A percentile compares a stretch with the other conserved stretches of the same genome.
These are phyloP conservation scores for Murraya paniculata DNA, from an alignment of 345 rosid species.

Conservation along the genomic window DNA sequence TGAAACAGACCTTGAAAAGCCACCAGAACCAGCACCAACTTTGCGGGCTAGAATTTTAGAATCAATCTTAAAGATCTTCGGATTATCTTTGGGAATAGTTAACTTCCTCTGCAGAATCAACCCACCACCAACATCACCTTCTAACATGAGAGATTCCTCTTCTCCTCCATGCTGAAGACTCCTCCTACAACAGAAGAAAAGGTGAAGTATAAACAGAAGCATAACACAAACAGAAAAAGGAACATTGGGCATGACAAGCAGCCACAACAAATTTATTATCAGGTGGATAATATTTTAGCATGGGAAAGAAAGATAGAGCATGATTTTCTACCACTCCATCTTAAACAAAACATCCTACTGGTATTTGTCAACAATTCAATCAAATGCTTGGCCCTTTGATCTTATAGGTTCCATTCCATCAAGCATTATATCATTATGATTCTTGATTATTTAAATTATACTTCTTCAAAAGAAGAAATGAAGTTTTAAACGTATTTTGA, in stretches of 20 bases:
- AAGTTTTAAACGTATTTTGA: background rate
- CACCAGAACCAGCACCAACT: slow-evolving; percentile 95
- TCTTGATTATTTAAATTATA: background rate
- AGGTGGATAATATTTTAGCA: background rate
- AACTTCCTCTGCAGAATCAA: slow-evolving; percentile 57
- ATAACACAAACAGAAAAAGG: background rate
- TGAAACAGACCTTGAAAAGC: slow-evolving; percentile 71
- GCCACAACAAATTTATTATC: background rate
- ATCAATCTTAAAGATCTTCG: slow-evolving; percentile 49
- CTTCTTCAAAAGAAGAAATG: background rate
- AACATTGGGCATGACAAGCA: background rate
- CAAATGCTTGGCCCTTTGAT: background rate
- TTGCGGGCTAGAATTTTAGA: slow-evolving; percentile 67
- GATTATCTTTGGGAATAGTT: slow-evolving; percentile 41
- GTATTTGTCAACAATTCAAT: background rate
- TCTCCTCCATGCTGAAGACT: slow-evolving; percentile 76
- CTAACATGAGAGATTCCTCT: slow-evolving; percentile 63
- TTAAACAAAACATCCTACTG: background rate
- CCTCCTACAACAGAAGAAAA: slow-evolving; percentile 46
- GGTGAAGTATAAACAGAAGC: background rate
- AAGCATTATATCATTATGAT: background rate
- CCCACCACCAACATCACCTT: slow-evolving; percentile 83
- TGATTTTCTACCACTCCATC: background rate
- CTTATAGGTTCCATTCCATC: background rate
- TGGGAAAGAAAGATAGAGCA: background rate